A percentile compares a stretch with the other conserved stretches of the same genome.
Conservation (phyloP, 1,284 basidiomycete species). For the Boletus nobilissimus region DNA sequence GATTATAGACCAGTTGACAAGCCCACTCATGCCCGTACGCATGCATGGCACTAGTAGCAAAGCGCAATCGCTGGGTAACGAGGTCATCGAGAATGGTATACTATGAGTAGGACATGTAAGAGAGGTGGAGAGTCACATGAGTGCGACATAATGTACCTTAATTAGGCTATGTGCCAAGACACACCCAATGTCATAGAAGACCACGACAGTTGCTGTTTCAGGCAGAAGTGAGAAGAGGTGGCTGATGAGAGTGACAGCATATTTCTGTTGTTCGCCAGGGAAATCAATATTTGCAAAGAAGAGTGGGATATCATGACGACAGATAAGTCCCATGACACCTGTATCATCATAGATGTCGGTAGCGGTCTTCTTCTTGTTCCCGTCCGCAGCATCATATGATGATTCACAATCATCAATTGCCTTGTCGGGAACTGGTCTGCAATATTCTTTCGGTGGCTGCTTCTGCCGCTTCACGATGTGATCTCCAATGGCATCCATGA, state of each 20-base stretch:
- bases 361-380: neutral
- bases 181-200: neutral
- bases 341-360: conserved; percentile 10
- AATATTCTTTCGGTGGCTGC: neutral
- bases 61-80: neutral
- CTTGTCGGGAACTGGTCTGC: neutral
- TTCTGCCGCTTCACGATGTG: neutral
- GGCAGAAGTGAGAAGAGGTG: neutral
- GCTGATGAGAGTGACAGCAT: neutral
- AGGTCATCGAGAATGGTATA: neutral
- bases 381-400: conserved; percentile 2
- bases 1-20: neutral
- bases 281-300: neutral
- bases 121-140: neutral
- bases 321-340: neutral
- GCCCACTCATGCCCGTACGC: neutral
- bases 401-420: conserved; percentile 1
- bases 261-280: neutral
- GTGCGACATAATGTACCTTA: too few species aligned
- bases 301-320: neutral
- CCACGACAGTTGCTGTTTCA: neutral
- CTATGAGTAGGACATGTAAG: neutral
- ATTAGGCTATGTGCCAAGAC: neutral
- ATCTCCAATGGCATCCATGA: neutral
- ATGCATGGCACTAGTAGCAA: neutral